Percentiles rank a stretch among this genome's conserved stretches.
Evolutionary conservation across 345 rosid species (phyloP).

Genomic region (Turnera subulata): DNA sequence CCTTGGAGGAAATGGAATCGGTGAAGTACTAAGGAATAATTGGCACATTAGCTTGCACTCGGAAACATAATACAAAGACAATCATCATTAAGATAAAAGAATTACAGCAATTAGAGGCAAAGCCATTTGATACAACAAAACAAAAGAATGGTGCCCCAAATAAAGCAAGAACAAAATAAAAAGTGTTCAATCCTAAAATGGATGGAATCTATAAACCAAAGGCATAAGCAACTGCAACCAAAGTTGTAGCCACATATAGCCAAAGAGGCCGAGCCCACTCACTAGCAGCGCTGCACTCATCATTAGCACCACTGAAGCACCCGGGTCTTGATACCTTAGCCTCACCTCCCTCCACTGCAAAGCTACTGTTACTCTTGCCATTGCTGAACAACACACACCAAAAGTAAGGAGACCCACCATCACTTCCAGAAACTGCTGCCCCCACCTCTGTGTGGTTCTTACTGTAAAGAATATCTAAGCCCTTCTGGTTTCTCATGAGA

Average conservation of each 20-base stretch:
- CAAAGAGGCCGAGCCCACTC: conserved; percentile 20
- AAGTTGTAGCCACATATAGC: conserved; percentile 18
- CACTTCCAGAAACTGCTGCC: conserved; percentile 53
- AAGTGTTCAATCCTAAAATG: neutral
- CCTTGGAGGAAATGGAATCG: too few relatives aligned
- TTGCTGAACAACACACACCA: conserved; percentile 77
- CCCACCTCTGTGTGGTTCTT: conserved; percentile 74
- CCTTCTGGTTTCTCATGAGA: conserved; percentile 44
- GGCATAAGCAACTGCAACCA: conserved; percentile 27
- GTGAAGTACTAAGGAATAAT: too few relatives aligned
- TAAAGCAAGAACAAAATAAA: conserved; percentile 9
- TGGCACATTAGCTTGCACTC: too few relatives aligned
- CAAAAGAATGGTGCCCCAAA: conserved; percentile 13
- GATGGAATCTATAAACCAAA: conserved; percentile 31
- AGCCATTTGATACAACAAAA: neutral
- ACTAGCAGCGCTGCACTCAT: conserved; percentile 45
- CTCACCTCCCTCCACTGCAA: conserved; percentile 45
- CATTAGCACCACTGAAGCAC: conserved; percentile 74
- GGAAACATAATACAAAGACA: too few relatives aligned
- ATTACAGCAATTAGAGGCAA: too few relatives aligned
- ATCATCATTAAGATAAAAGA: too few relatives aligned
- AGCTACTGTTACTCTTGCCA: conserved; percentile 54
- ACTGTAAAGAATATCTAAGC: conserved; percentile 44
- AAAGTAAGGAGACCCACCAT: conserved; percentile 66
- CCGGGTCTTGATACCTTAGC: conserved; percentile 53